phyloP scores from a whole-genome alignment of 1,284 basidiomycete genomes.

The Garcileccinum viscosum region DNA sequence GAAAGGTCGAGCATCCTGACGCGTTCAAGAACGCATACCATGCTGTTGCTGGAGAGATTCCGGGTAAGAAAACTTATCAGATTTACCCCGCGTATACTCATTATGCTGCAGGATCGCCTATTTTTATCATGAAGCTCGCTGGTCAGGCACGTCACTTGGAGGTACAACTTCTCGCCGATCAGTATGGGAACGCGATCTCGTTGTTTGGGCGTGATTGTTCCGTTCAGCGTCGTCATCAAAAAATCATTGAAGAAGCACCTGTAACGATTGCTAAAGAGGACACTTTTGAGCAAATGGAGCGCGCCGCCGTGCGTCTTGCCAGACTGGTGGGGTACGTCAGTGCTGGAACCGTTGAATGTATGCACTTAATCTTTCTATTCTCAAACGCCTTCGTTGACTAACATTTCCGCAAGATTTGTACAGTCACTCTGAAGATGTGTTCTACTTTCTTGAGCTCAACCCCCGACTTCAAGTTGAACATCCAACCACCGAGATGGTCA shows the following conservation, averaged over 20 bases:
- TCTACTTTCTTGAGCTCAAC: constrained; percentile 99
- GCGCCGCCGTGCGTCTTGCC: constrained; percentile 95
- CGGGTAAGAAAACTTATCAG: constrained; percentile 62
- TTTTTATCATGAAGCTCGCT: constrained; percentile 99
- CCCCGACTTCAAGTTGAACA: constrained; percentile 99
- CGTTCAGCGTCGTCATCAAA: constrained; percentile 99
- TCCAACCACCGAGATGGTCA: constrained; percentile 99
- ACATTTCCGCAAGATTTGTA: constrained; percentile 78
- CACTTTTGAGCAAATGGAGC: constrained; percentile 97
- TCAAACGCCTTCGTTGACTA: constrained; percentile 7
- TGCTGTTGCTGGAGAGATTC: constrained; percentile 96
- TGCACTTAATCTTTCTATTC: constrained; percentile 30
- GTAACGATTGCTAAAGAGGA: constrained; percentile 94
- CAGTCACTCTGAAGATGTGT: constrained; percentile 90
- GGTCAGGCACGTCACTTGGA: constrained; percentile 97
- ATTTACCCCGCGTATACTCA: constrained; percentile 24
- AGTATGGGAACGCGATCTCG: constrained; percentile 99
- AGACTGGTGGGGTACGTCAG: constrained; percentile 99
- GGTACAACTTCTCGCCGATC: constrained; percentile 98
- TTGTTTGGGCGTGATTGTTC: constrained; percentile 99
- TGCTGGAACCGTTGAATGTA: constrained; percentile 98
- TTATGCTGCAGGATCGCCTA: constrained; percentile 81
- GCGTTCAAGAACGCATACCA: constrained; percentile 93
- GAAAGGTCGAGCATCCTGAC: constrained; percentile 86
- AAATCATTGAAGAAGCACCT: constrained; percentile 99